These are phyloP conservation scores for Penicillium nordicum DNA, from an alignment of 2,329 filamentous ascomycete species.

Conservation along the genomic window DNA sequence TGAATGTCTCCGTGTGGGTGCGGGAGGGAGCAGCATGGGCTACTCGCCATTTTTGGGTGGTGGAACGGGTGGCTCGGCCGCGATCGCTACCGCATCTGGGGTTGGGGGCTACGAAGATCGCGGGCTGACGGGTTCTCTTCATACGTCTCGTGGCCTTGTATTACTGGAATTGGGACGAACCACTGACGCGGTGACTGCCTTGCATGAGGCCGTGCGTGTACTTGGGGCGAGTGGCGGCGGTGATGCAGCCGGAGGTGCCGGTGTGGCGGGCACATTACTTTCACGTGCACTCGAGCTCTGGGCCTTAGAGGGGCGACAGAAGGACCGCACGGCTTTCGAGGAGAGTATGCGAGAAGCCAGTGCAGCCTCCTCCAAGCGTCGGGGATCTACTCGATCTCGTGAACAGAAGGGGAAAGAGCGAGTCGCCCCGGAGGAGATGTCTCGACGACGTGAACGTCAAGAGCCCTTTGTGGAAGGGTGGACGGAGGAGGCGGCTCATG, in stretches of 20 bases:
- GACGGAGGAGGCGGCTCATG: conserved; percentile 38
- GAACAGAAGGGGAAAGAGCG: conserved; percentile 30
- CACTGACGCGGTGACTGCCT: conserved; percentile 72
- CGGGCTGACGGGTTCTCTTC: conserved; percentile 45
- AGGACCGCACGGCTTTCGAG: conserved; percentile 16
- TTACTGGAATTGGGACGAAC: conserved; percentile 71
- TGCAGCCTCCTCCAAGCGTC: conserved; percentile 15
- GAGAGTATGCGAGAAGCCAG: conserved; percentile 7
- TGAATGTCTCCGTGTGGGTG: conserved; percentile 74
- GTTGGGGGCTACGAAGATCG: conserved; percentile 48
- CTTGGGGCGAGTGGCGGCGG: conserved; percentile 45
- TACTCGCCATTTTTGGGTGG: conserved; percentile 63
- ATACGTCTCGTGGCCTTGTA: conserved; percentile 66
- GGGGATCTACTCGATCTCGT: conserved; percentile 22
- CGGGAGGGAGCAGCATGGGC: conserved; percentile 70
- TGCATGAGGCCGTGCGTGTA: conserved; percentile 67
- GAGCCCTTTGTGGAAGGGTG: conserved; percentile 31
- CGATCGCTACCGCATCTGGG: conserved; percentile 36
- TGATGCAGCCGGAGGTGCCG: conserved; percentile 47
- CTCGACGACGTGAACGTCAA: conserved; percentile 25
- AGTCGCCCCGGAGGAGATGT: conserved; percentile 6
- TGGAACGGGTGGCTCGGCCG: conserved; percentile 33
- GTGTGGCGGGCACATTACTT: conserved; percentile 46
- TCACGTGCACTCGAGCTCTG: conserved; percentile 47
- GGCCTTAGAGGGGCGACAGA: conserved; percentile 39